Evolutionary conservation across 2,329 filamentous ascomycete genomes (phyloP), one percentile per base, ranked within the genome.

Genomic region (Paracamarosporium sp.): DNA sequence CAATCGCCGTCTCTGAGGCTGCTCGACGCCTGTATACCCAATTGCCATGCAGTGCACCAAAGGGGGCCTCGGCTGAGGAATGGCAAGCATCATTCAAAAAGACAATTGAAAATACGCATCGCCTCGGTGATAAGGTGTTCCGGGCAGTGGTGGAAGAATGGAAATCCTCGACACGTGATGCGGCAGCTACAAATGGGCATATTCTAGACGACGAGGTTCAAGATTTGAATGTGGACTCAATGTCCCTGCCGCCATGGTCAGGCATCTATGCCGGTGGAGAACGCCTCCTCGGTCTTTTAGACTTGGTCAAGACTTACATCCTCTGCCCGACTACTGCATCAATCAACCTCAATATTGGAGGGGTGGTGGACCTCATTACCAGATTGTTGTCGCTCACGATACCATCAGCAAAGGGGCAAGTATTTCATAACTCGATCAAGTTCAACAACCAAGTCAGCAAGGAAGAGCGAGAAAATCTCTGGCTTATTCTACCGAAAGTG

Each of bases 381-480:
- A 84, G 94, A 43, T 78, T 97, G 27, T 85, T 91, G 33, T 86
- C 89, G 17, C 83, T 96, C 43, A 74, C 84, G 72, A 62, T 86
- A 75, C 74, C 85, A 64, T 55, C 82, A 67, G 64, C 77, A 47
- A 71, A 79, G 59, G 81, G 81, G 63, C 81, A 79, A 1, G 76
- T 56, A 13, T 68, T 66, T 35, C 69, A 67, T 12, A 70, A 62
- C 28, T 56, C 53, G 9, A 53, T 86, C n/a, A 85, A 88, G 59
- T 81, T 88, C 57, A 93, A 93, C 65, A 82, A 88, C 7, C 89
- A 91, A 61, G 86, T 95, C 61, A 84, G 88, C 30, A 86, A 90
- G 59, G 91, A 96, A 48, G 94, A 97, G 76, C 89, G 89, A 59
- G 92, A 96, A 52, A 86, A 88, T 43, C 82, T 97, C 3, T 93